Evolutionary conservation across 768 basidiomycete genomes (phyloP).

Genomic region (Lactarius pseudohatsudake): DNA sequence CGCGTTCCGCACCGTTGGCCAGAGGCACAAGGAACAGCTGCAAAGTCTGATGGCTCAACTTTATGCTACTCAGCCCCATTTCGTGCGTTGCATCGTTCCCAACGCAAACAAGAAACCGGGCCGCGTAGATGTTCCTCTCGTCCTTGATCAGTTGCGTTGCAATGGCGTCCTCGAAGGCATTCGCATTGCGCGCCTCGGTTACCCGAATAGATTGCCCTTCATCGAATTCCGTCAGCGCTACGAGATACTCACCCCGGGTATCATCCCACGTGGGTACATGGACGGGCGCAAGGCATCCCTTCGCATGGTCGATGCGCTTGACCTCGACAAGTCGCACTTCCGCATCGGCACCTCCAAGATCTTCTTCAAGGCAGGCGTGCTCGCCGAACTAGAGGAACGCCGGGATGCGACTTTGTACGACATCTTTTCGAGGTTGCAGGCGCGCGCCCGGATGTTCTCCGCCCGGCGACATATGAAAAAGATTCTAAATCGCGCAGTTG

Average conservation of each 20-base stretch:
- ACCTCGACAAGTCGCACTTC: constrained; percentile 81
- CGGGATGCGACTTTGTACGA: constrained; percentile 86
- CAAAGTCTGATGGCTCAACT: constrained; percentile 88
- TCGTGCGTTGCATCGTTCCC: constrained; percentile 97
- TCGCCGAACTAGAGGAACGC: constrained; percentile 94
- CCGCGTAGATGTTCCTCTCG: constrained; percentile 88
- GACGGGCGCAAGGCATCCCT: constrained; percentile 94
- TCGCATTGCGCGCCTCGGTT: constrained; percentile 94
- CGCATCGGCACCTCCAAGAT: constrained; percentile 96
- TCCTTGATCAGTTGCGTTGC: constrained; percentile 93
- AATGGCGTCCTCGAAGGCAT: constrained; percentile 99
- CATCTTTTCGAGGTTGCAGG: constrained; percentile 86
- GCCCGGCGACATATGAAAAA: constrained; percentile 92
- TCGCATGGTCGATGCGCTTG: constrained; percentile 85
- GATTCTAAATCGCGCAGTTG: constrained; percentile 87
- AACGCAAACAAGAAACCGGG: constrained; percentile 90
- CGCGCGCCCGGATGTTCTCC: constrained; percentile 79
- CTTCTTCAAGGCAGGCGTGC: constrained; percentile 97
- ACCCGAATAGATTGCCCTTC: constrained; percentile 95
- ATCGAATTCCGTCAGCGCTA: constrained; percentile 97
- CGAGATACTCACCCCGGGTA: constrained; percentile 90
- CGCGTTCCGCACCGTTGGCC: constrained; percentile 93
- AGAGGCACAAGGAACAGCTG: constrained; percentile 95
- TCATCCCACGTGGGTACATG: constrained; percentile 95
- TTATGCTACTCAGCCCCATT: constrained; percentile 93